A percentile compares a stretch with the other conserved stretches of the same genome.
These are phyloP conservation scores for Trypanosoma lewisi DNA, from an alignment of 208 protist genomes.

Conservation along the genomic window DNA sequence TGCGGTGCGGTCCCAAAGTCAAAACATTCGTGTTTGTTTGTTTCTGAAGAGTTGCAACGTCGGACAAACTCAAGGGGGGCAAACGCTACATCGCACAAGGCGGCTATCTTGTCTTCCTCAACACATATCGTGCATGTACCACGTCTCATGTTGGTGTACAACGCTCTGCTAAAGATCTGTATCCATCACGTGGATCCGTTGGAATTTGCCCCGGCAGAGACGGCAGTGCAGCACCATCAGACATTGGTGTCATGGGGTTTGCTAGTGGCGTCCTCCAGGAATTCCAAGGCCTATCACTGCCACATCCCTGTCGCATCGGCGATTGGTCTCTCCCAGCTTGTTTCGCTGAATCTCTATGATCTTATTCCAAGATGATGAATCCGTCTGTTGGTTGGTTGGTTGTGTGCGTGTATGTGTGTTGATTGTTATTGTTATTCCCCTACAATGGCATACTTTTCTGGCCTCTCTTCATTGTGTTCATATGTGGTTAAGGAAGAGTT, in stretches of 20 bases:
- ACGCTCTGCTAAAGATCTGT: conserved; percentile 64
- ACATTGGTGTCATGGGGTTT: conserved; percentile 76
- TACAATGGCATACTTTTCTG: too few relatives aligned
- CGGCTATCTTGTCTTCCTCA: conserved; percentile 59
- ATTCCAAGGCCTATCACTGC: conserved; percentile 56
- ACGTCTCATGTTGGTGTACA: conserved; percentile 61
- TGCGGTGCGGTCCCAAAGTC: conserved; percentile 64
- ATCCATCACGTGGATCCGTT: conserved; percentile 60
- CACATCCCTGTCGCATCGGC: conserved; percentile 80
- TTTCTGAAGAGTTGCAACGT: conserved; percentile 13
- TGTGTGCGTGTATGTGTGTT: background rate
- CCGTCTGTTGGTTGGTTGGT: background rate
- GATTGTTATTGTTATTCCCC: conserved; percentile 4
- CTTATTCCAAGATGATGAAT: conserved; percentile 55
- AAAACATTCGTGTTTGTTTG: conserved; percentile 62
- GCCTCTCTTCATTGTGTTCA: too few relatives aligned
- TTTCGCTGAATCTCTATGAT: conserved; percentile 71
- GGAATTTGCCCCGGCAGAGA: conserved; percentile 57
- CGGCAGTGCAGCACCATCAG: conserved; percentile 62
- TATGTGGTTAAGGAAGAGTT: too few relatives aligned
- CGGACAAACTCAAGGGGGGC: conserved; percentile 23
- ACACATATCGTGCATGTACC: conserved; percentile 47
- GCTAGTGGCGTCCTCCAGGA: conserved; percentile 42
- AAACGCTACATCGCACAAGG: conserved; percentile 70
- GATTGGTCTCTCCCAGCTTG: conserved; percentile 45